phyloP scores from a whole-genome alignment of 768 basidiomycete species.

The Cyathus striatus region DNA sequence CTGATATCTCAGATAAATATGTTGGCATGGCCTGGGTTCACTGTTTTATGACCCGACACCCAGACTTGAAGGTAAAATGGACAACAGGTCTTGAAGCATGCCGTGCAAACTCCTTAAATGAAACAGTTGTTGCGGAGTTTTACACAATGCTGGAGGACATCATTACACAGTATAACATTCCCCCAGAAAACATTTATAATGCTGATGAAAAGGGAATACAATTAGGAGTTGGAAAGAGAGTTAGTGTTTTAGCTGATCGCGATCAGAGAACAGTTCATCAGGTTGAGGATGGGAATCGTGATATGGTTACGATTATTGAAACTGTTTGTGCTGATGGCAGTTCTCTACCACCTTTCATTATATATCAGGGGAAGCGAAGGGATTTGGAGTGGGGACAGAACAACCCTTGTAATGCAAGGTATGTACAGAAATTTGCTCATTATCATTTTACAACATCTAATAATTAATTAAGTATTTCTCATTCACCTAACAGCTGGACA shows the following conservation, averaged over 20 bases:
- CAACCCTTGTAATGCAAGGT: conserved; percentile 23
- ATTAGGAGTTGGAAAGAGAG: background rate
- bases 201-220: conserved; percentile 14
- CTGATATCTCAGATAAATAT: conserved; percentile 9
- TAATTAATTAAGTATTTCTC: conserved; percentile 18
- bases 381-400: conserved; percentile 14
- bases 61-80: conserved; percentile 11
- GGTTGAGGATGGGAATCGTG: conserved; percentile 15
- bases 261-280: background rate
- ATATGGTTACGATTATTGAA: conserved; percentile 42
- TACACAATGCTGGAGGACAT: background rate
- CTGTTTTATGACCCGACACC: conserved; percentile 12
- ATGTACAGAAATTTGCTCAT: conserved; percentile 1
- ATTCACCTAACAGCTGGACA: conserved; percentile 35
- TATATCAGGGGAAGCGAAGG: conserved; percentile 24
- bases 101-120: conserved; percentile 16
- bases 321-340: conserved; percentile 33
- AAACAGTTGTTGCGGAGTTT: conserved; percentile 5
- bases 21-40: conserved; percentile 11
- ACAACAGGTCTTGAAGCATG: conserved; percentile 16
- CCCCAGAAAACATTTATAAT: conserved; percentile 17
- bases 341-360: conserved; percentile 25
- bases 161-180: background rate
- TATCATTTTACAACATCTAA: background rate
- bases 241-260: background rate